Base-by-base conservation (phyloP, 2,329 filamentous ascomycete species). In the Aureobasidium lini region DNA sequence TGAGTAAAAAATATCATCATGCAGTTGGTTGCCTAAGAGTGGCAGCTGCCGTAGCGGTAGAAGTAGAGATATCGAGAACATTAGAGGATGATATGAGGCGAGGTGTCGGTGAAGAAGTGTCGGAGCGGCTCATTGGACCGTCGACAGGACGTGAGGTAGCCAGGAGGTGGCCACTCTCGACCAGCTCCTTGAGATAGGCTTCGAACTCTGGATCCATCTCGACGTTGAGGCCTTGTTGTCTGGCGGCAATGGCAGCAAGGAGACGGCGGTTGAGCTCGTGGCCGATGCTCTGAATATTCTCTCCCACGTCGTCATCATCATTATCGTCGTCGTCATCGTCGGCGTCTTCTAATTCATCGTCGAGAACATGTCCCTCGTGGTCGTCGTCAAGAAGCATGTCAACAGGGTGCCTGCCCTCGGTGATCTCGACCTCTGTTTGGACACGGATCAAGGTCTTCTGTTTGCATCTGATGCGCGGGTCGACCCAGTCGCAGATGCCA, bases 401-500 rank as follows among this genome's bases (percentile, higher is more conserved):
- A 34, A 47, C 42, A 7, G 43, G 42, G n/a, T 57, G 54, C 1
- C 42, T 31, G 34, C 54, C 32, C n/a, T 61, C 44, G n/a, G 49
- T 53, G 23, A 57, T 46, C 13, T 49, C 36, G 46, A 62, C 42
- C 1, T 46, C 43, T 9, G 56, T 60, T 23, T 60, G 43, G n/a
- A 54, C 39, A n/a, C 48, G 43, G 23, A 62, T 58, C 23, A 37
- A 18, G 28, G 37, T 36, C 60, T 66, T 67, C 36, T 67, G 62
- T 16, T 67, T 72, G 68, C 18, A n/a, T 9, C 10, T 16, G 15
- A 16, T 31, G 32, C 76, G 72, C 11, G 76, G 78, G 57, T 81
- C 77, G 23, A 84, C 76, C 81, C 81, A 90, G 61, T 82, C 79
- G 3, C 77, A 75, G 60, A 92, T 85, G 28, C 82, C 85, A 66